Conservation (phyloP, 495 filamentous ascomycete genomes). For the Penicillium cosmopolitanum region DNA sequence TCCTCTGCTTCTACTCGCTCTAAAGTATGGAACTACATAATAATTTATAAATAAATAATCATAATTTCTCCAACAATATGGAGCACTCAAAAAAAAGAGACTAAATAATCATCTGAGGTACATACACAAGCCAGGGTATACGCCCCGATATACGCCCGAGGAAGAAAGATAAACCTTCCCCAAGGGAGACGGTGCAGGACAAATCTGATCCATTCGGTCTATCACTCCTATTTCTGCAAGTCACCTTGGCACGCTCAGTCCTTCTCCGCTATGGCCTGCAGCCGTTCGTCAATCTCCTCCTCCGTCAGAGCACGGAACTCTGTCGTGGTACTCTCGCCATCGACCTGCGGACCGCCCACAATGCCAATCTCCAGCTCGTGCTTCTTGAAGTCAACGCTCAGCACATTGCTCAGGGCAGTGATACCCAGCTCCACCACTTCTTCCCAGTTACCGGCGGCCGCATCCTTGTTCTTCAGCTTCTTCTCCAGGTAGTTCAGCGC, state of each 20-base stretch:
- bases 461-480: conserved; percentile 99
- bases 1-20: background rate
- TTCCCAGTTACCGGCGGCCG: conserved; percentile 90
- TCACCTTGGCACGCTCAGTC: conserved; percentile 59
- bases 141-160: background rate
- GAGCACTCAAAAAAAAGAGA: conserved; percentile 25
- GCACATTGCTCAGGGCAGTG: conserved; percentile 88
- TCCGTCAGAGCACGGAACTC: conserved; percentile 88
- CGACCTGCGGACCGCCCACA: conserved; percentile 78
- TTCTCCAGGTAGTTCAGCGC: conserved; percentile 97
- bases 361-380: conserved; percentile 97
- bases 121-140: background rate
- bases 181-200: background rate
- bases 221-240: conserved; percentile 12
- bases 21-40: background rate
- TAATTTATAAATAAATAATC: background rate
- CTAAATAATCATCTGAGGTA: conserved; percentile 4
- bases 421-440: conserved; percentile 97
- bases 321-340: conserved; percentile 77
- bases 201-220: conserved; percentile 3
- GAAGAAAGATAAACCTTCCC: background rate
- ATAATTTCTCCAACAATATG: background rate
- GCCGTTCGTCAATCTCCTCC: conserved; percentile 96
- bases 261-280: conserved; percentile 98
- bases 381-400: conserved; percentile 99